Percentiles rank a stretch among this genome's conserved stretches.
Conservation (phyloP, 225 moss, liverwort and hornwort species). For the Bryoerythrophyllum caledonicum region DNA sequence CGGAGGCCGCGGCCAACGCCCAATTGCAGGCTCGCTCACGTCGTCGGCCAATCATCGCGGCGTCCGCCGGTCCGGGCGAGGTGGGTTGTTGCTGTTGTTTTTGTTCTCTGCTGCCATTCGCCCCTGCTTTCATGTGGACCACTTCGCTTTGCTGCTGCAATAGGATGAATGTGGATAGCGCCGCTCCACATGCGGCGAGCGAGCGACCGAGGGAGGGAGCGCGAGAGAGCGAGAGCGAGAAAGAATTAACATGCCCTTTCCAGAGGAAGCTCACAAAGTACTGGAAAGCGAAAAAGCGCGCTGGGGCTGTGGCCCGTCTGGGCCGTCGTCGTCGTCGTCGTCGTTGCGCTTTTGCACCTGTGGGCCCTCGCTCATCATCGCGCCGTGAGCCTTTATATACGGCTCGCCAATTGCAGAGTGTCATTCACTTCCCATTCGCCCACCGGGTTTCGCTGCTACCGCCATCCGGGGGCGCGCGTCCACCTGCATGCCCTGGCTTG, state of each 20-base stretch:
- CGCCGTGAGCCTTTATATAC: conserved; percentile 20
- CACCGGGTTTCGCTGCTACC: neutral
- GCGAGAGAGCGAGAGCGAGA: neutral
- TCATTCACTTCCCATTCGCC: neutral
- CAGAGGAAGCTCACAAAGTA: conserved; percentile 3
- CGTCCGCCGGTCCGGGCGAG: neutral
- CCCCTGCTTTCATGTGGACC: neutral
- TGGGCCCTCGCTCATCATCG: conserved; percentile 27
- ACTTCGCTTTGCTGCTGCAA: neutral
- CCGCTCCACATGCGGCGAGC: conserved; percentile 13
- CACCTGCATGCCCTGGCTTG: neutral
- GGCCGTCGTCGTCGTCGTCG: neutral
- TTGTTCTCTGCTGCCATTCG: neutral
- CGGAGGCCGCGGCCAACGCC: neutral
- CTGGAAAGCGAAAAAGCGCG: neutral
- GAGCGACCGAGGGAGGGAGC: too few species aligned
- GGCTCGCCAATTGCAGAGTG: neutral
- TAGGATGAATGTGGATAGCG: conserved; percentile 20
- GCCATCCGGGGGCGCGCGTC: conserved; percentile 4
- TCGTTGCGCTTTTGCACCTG: neutral
- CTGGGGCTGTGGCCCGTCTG: neutral
- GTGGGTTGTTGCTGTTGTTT: neutral
- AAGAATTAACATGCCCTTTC: neutral
- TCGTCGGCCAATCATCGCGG: neutral
- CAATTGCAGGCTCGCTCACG: neutral